Evolutionary conservation across 2,329 filamentous ascomycete species (phyloP).

Genomic region (Fonsecaea nubica): DNA sequence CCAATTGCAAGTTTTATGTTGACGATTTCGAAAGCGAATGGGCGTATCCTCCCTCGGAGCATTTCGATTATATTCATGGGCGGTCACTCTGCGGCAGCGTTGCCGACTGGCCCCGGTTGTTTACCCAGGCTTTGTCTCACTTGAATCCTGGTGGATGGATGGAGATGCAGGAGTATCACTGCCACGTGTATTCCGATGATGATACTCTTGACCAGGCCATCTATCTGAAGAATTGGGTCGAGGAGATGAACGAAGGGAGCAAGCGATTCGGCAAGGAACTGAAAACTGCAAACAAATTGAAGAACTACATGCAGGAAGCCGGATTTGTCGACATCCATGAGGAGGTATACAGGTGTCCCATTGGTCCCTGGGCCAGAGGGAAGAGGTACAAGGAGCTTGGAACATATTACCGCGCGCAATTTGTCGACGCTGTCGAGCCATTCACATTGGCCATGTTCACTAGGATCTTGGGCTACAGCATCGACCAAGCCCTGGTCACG

Average conservation of each 20-base stretch:
- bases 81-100: conserved; percentile 42
- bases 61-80: conserved; percentile 44
- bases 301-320: conserved; percentile 34
- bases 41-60: conserved; percentile 29
- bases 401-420: conserved; percentile 42
- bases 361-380: conserved; percentile 44
- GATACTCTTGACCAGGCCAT: conserved; percentile 12
- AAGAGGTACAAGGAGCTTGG: conserved; percentile 43
- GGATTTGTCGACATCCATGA: conserved; percentile 40
- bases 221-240: conserved; percentile 20
- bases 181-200: not conserved
- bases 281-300: conserved; percentile 21
- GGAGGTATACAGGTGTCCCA: conserved; percentile 29
- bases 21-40: conserved; percentile 45
- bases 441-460: conserved; percentile 49
- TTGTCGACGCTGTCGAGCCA: conserved; percentile 46
- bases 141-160: conserved; percentile 43
- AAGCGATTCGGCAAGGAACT: conserved; percentile 17
- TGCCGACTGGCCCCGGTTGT: conserved; percentile 38
- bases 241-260: conserved; percentile 13
- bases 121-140: conserved; percentile 37
- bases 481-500: conserved; percentile 40
- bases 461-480: conserved; percentile 44
- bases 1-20: conserved; percentile 44
- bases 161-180: conserved; percentile 26